Evolutionary conservation across 257 asterid species (phyloP).

Genomic region (Solanum dulcamara): DNA sequence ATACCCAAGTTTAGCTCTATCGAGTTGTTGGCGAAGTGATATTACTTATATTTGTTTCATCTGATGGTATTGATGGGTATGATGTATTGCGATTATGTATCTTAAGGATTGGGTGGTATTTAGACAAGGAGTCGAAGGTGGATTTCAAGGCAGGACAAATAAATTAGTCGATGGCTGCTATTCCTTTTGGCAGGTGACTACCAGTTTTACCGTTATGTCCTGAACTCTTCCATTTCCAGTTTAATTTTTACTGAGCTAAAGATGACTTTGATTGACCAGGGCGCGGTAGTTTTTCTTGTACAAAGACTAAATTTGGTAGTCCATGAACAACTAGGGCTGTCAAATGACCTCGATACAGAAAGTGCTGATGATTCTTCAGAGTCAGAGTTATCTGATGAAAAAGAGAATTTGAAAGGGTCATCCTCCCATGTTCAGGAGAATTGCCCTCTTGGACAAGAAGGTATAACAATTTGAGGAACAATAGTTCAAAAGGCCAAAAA

Average conservation of each 20-base stretch:
- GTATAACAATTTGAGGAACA: conserved; percentile 15
- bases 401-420: conserved; percentile 22
- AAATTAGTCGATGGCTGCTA: conserved; percentile 98
- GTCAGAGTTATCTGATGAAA: conserved; percentile 39
- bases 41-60: not conserved
- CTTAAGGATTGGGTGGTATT: conserved; percentile 86
- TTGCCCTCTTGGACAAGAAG: conserved; percentile 24
- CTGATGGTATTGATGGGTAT: not conserved
- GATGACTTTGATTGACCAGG: conserved; percentile 35
- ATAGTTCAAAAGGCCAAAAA: not conserved
- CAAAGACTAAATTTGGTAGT: conserved; percentile 48
- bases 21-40: not conserved
- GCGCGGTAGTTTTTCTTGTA: conserved; percentile 66
- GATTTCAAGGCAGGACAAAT: conserved; percentile 98
- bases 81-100: conserved; percentile 10
- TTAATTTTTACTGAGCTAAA: not conserved
- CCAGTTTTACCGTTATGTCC: not conserved
- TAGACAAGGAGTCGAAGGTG: conserved; percentile 94
- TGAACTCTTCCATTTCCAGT: not conserved
- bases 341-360: conserved; percentile 21
- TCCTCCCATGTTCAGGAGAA: conserved; percentile 23
- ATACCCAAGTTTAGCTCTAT: not conserved
- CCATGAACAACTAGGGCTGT: conserved; percentile 46
- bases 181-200: conserved; percentile 95
- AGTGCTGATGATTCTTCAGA: conserved; percentile 29